Base-by-base conservation (phyloP, 78 protist genomes). In the Planoprotostelium fungivorum region DNA sequence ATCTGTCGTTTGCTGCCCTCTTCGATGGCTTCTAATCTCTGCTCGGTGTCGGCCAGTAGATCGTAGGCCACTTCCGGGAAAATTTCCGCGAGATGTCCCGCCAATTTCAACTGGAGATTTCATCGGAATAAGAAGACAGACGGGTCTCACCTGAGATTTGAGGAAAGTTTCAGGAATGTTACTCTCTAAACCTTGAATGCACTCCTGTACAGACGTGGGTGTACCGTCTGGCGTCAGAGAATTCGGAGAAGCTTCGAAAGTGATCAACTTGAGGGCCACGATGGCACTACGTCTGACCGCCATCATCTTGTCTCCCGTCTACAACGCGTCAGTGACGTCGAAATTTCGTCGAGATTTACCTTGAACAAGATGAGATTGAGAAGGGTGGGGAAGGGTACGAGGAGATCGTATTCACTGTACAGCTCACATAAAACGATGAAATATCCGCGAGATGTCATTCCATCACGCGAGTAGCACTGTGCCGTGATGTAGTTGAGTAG, bases 101-200 rank as follows among this genome's bases (percentile, higher is more conserved):
- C 37, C n/a, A 92, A 51, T 1, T 89, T 38, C 38, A 51, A 88
- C 84, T 92, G 94, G 73, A 25, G 73, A 51, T 25, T 51, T 25
- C 5, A 51, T 25, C 5, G 5, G 73, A 16, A 51, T 51, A 16
- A 25, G 31, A 25, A 51, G 16, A 51, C 31, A 51, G 5, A 5
- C 16, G 31, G 5, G 31, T 25, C 31, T 51, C 73, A 51, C 73
- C 73, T 51, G 73, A 25, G 73, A 5, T 5, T 16, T 73, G 28
- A 85, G 84, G 63, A 85, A 92, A 84, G 94, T 92, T n/a, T 92
- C 94, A 0, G 91, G 73, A 37, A 92, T 86, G 29, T 88, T 90
- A n/a, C 85, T 36, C 29, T 92, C 94, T 29, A 92, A 63, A 0
- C 91, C 88, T 28, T 88, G 73, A 25, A 16, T 51, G 73, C 31